phyloP scores from a whole-genome alignment of 495 filamentous ascomycete genomes.

The Chaetomidium leptoderma region DNA sequence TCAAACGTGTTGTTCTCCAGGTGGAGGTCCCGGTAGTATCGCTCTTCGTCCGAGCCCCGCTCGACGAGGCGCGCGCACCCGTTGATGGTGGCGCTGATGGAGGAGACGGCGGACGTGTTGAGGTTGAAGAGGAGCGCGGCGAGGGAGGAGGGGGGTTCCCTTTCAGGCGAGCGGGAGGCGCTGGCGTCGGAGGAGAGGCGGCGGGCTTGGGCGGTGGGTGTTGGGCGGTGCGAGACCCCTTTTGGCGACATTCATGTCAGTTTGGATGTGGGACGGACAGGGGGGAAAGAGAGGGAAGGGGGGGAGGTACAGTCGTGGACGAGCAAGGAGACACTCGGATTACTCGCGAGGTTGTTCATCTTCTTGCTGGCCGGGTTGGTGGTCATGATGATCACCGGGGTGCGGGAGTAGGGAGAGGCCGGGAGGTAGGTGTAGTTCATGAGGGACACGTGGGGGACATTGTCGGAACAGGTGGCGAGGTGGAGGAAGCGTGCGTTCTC shows the following conservation, averaged over 20 bases:
- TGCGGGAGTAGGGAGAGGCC: conserved; percentile 64
- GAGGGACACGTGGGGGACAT: conserved; percentile 87
- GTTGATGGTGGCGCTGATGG: conserved; percentile 90
- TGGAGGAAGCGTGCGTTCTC: conserved; percentile 97
- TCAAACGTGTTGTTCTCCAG: conserved; percentile 89
- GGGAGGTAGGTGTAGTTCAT: conserved; percentile 99
- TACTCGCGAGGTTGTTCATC: conserved; percentile 77
- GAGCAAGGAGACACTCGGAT: conserved; percentile 88
- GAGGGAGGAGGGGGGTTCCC: conserved; percentile 62
- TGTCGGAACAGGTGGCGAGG: conserved; percentile 78
- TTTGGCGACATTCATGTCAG: background rate
- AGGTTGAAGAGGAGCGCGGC: conserved; percentile 80
- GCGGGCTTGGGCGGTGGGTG: conserved; percentile 61
- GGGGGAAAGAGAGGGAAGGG: background rate
- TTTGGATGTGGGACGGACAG: background rate
- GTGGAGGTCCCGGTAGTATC: conserved; percentile 74
- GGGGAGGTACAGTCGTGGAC: conserved; percentile 76
- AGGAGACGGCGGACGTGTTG: conserved; percentile 81
- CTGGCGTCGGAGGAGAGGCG: conserved; percentile 51
- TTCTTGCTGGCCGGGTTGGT: conserved; percentile 85
- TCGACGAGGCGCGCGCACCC: conserved; percentile 71
- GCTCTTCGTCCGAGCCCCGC: conserved; percentile 69
- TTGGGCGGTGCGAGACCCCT: conserved; percentile 86
- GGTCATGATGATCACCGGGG: conserved; percentile 85
- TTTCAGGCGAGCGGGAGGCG: conserved; percentile 52